These are phyloP conservation scores for Umbellularia californica DNA, from an alignment of 164 flowering plant species.

Conservation along the genomic window DNA sequence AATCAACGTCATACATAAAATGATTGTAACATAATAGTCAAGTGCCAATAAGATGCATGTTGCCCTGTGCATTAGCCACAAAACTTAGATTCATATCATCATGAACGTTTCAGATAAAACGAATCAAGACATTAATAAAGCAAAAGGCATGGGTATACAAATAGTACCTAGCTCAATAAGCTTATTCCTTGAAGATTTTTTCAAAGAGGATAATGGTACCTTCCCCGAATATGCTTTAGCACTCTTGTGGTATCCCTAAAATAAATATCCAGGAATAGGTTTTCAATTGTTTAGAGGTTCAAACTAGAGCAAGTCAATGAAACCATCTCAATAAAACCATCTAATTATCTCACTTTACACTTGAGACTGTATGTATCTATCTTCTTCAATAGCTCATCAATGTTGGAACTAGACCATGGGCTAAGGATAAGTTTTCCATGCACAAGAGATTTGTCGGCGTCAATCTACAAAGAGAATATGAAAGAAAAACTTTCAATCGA, in stretches of 20 bases:
- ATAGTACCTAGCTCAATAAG: slow-evolving; percentile 65
- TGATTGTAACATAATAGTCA: neutral
- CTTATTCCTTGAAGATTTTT: slow-evolving; percentile 62
- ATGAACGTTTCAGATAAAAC: too few species aligned
- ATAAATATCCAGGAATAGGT: slow-evolving; percentile 6
- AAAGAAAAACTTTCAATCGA: slow-evolving; percentile 3
- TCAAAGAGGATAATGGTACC: slow-evolving; percentile 49
- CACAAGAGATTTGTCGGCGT: slow-evolving; percentile 17
- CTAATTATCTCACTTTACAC: slow-evolving; percentile 51
- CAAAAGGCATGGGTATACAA: neutral
- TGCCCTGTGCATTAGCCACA: neutral
- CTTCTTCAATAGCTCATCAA: slow-evolving; percentile 43
- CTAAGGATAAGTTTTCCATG: slow-evolving; percentile 27
- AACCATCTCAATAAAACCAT: slow-evolving; percentile 4
- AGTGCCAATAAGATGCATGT: neutral
- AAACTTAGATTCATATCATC: neutral
- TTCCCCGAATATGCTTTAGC: slow-evolving; percentile 60
- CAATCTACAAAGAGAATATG: slow-evolving; percentile 28
- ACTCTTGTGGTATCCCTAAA: slow-evolving; percentile 73
- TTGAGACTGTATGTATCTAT: slow-evolving; percentile 41
- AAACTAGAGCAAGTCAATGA: neutral
- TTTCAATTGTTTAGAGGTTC: neutral
- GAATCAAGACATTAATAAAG: neutral
- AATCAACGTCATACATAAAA: neutral
- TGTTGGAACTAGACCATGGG: slow-evolving; percentile 75